Base-by-base conservation (phyloP, 768 basidiomycete genomes). In the Macrolepiota albuminosa region DNA sequence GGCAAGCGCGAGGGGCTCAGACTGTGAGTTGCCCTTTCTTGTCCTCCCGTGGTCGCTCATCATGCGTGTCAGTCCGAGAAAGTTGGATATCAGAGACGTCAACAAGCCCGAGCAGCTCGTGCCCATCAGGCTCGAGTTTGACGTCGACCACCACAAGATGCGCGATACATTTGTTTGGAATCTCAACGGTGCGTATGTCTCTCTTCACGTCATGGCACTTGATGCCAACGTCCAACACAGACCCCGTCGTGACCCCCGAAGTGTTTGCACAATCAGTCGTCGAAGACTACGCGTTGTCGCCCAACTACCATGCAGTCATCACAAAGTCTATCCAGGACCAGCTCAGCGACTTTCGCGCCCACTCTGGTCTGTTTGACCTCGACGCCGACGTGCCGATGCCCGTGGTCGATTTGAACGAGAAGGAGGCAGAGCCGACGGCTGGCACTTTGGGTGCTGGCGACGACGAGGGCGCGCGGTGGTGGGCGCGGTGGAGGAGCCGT, bases 161-260 rank as follows among this genome's bases (percentile, higher is more conserved):
- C 85, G 94, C 31, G 97, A 99, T 70, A 94, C 96, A 0, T 98
- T 98, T 74, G 84, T 97, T 48, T 99, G 96, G 97, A 97, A 99
- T 68, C 73, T 95, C 48, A 89, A 90, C 64, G 96, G 95, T 97
- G 58, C n/a, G 84, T 76, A 49, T 59, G 8, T 60, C 39, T 2
- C n/a, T 49, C 26, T 21, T 21, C 33, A n/a, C 50, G 48, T 42
- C 24, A 55, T 46, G 31, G 11, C 10, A 4, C 21, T n/a, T 6
- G 4, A 9, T 14, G 6, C 36, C 39, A 26, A 57, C 42, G 21
- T 50, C 50, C 8, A 36, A 18, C 36, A 6, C 63, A 97, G 96
- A 98, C 72, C 87, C 92, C 1, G 76, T 94, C 51, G 85, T 98
- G 33, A 93, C 93, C 0, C 93, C 95, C 1, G 93, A 96, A 69